Evolutionary conservation across 1,284 basidiomycete genomes (phyloP).

Genomic region (Pterulicium gracile): DNA sequence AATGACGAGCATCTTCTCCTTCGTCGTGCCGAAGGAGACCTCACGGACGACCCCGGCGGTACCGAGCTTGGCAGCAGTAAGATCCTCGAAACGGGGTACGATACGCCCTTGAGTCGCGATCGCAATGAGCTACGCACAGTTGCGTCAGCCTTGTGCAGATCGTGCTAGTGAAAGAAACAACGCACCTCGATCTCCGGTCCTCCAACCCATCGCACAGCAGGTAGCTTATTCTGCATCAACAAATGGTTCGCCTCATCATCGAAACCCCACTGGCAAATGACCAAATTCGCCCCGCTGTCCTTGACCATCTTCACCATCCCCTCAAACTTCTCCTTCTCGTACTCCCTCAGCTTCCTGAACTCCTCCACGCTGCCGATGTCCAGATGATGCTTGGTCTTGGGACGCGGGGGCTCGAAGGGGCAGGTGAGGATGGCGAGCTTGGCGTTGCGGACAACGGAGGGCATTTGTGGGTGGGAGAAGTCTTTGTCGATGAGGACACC

Average conservation of each 20-base stretch:
- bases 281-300: conserved; percentile 96
- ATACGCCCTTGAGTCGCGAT: conserved; percentile 98
- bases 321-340: conserved; percentile 93
- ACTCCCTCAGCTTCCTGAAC: conserved; percentile 89
- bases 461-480: conserved; percentile 99
- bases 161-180: too few species aligned
- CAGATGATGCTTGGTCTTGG: conserved; percentile 99
- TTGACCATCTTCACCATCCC: conserved; percentile 98
- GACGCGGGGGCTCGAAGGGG: conserved; percentile 96
- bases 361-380: conserved; percentile 98
- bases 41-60: conserved; percentile 90
- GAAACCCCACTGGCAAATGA: conserved; percentile 99
- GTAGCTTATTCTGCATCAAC: conserved; percentile 94
- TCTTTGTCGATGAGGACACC: conserved; percentile 99
- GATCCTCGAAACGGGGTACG: conserved; percentile 95
- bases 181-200: conserved; percentile 95
- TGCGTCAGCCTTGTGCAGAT: too few species aligned
- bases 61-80: conserved; percentile 86
- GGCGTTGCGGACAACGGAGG: conserved; percentile 78
- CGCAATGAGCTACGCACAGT: conserved; percentile 69
- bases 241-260: conserved; percentile 99
- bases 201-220: conserved; percentile 98
- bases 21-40: conserved; percentile 91
- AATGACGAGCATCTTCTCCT: conserved; percentile 98
- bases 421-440: conserved; percentile 96